phyloP scores from a whole-genome alignment of 305 asterid species.

The Rubia tinctorum region DNA sequence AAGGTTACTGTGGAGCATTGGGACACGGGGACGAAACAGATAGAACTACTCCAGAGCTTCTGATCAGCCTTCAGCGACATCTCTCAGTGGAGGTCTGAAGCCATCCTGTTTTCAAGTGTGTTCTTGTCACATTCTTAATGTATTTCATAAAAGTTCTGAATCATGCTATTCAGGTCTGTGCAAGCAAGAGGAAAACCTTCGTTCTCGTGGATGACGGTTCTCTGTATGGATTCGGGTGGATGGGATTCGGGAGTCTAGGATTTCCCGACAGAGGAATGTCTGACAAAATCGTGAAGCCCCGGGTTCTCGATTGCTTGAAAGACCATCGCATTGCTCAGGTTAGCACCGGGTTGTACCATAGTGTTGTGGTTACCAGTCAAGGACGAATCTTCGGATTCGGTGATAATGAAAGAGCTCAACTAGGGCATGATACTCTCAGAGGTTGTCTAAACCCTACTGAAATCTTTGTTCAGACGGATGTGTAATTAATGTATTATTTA shows the following conservation, averaged over 20 bases:
- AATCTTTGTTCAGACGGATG: constrained; percentile 31
- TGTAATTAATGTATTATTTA: not conserved
- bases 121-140: not conserved
- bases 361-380: constrained; percentile 54
- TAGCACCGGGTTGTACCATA: constrained; percentile 83
- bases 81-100: constrained; percentile 70
- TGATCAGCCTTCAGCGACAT: constrained; percentile 45
- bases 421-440: constrained; percentile 70
- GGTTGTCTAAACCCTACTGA: constrained; percentile 64
- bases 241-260: constrained; percentile 85
- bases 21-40: constrained; percentile 85
- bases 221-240: constrained; percentile 76
- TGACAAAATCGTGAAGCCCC: constrained; percentile 58
- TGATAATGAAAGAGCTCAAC: constrained; percentile 84
- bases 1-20: constrained; percentile 88
- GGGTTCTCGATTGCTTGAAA: constrained; percentile 56
- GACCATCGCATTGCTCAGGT: constrained; percentile 63
- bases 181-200: constrained; percentile 78
- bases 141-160: not conserved
- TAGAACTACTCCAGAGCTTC: constrained; percentile 59
- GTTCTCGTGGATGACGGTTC: constrained; percentile 69
- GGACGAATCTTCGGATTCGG: constrained; percentile 76
- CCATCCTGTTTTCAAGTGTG: not conserved
- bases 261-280: constrained; percentile 59
- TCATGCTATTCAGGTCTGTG: constrained; percentile 53